phyloP scores from a whole-genome alignment of 345 rosid genomes.

The Turritis glabra region DNA sequence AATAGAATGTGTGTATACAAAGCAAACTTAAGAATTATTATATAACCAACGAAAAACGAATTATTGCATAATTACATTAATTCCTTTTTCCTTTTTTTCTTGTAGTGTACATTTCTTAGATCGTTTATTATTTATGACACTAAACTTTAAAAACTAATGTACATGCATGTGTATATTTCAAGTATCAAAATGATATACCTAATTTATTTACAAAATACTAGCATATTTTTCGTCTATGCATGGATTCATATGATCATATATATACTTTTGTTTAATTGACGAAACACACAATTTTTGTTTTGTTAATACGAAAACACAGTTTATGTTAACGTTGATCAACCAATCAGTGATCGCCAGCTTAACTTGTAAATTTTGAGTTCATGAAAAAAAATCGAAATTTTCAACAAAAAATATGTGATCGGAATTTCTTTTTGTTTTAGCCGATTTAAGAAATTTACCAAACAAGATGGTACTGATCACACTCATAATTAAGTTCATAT shows the following conservation, averaged over 20 bases:
- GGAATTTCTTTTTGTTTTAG: background rate
- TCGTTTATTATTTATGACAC: background rate
- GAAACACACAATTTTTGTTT: background rate
- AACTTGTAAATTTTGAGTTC: too few species aligned
- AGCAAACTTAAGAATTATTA: constrained; percentile 10
- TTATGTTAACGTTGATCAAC: background rate
- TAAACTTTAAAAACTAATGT: constrained; percentile 1
- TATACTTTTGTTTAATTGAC: background rate
- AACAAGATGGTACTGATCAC: background rate
- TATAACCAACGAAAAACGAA: background rate
- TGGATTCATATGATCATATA: background rate
- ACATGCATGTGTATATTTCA: background rate
- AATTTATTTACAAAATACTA: background rate
- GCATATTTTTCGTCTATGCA: background rate
- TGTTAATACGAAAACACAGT: too few species aligned
- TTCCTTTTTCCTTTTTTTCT: too few species aligned
- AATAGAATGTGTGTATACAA: constrained; percentile 12
- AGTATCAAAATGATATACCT: background rate
- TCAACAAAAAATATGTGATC: background rate
- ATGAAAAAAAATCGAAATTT: too few species aligned
- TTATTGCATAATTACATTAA: background rate
- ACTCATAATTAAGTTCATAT: too few species aligned
- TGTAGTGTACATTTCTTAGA: background rate
- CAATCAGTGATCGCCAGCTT: background rate
- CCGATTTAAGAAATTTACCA: background rate